phyloP scores from a whole-genome alignment of 768 basidiomycete species.

The Astraeus odoratus region DNA sequence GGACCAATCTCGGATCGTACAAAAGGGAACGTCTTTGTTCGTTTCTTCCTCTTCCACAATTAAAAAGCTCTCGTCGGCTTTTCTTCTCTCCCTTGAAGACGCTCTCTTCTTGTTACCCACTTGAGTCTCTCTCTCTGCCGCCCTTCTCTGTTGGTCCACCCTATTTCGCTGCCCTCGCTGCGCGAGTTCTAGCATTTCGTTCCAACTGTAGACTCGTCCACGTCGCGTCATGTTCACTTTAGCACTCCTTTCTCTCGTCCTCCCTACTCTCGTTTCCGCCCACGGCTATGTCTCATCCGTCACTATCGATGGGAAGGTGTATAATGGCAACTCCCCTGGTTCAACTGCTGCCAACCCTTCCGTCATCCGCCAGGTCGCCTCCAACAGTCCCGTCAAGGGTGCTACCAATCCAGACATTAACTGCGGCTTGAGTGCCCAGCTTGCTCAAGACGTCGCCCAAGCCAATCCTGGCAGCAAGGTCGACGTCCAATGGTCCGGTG shows the following conservation, averaged over 20 bases:
- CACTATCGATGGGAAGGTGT: slow-evolving; percentile 21
- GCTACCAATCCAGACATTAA: slow-evolving; percentile 46
- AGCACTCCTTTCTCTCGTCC: slow-evolving; percentile 10
- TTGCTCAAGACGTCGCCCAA: slow-evolving; percentile 39
- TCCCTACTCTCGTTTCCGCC: slow-evolving; percentile 20
- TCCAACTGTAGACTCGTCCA: neutral
- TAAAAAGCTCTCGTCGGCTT: too few relatives aligned
- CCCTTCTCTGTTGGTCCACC: neutral
- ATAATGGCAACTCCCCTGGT: slow-evolving; percentile 26
- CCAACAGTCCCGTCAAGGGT: slow-evolving; percentile 47
- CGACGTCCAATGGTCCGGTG: slow-evolving; percentile 45
- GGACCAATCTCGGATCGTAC: too few relatives aligned
- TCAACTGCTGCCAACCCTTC: slow-evolving; percentile 17
- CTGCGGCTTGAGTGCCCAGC: slow-evolving; percentile 49
- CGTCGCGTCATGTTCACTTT: slow-evolving; percentile 11
- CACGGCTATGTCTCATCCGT: slow-evolving; percentile 24
- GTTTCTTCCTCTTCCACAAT: too few relatives aligned
- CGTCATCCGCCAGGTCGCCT: slow-evolving; percentile 37
- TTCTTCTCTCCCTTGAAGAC: too few relatives aligned
- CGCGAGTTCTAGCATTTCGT: slow-evolving; percentile 9
- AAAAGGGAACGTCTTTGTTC: too few relatives aligned
- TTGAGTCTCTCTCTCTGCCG: neutral
- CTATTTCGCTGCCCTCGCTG: slow-evolving; percentile 12
- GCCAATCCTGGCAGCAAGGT: slow-evolving; percentile 55
- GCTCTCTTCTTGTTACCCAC: too few relatives aligned